Percentiles rank a stretch among this genome's conserved stretches.
Evolutionary conservation across 1,139 yeast species (phyloP).

Genomic region (Blastobotrys arbuscula): DNA sequence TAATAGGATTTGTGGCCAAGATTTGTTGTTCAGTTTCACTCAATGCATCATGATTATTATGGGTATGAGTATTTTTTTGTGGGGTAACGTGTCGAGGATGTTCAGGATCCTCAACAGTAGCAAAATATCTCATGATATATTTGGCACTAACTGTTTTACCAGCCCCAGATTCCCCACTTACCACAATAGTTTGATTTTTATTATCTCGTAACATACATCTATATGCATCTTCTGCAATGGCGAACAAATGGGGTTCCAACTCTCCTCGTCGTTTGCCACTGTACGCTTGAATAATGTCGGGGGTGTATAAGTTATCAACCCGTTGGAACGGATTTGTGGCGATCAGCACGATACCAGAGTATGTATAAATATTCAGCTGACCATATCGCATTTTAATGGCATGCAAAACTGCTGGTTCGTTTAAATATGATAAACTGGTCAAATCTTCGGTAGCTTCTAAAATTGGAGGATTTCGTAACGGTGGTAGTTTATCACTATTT

Average conservation of each 20-base stretch:
- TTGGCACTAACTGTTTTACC: conserved; percentile 98
- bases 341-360: conserved; percentile 93
- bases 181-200: conserved; percentile 90
- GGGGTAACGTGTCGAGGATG: conserved; percentile 28
- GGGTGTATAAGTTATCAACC: conserved; percentile 84
- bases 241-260: conserved; percentile 92
- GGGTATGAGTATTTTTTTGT: background rate
- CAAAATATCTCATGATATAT: conserved; percentile 95
- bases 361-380: conserved; percentile 86
- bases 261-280: conserved; percentile 92
- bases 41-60: conserved; percentile 58
- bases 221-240: conserved; percentile 98
- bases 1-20: conserved; percentile 93
- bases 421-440: conserved; percentile 83
- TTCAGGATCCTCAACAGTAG: conserved; percentile 76
- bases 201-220: conserved; percentile 79
- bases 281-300: conserved; percentile 89
- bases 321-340: conserved; percentile 95
- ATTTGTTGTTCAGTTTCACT: conserved; percentile 92
- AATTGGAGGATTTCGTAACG: conserved; percentile 88
- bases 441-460: conserved; percentile 93
- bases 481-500: conserved; percentile 44
- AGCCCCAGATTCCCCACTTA: conserved; percentile 97
- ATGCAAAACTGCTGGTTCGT: conserved; percentile 90
- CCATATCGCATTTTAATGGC: conserved; percentile 88